Conservation (phyloP, 2,329 filamentous ascomycete species). For the Parastagonospora nodorum region DNA sequence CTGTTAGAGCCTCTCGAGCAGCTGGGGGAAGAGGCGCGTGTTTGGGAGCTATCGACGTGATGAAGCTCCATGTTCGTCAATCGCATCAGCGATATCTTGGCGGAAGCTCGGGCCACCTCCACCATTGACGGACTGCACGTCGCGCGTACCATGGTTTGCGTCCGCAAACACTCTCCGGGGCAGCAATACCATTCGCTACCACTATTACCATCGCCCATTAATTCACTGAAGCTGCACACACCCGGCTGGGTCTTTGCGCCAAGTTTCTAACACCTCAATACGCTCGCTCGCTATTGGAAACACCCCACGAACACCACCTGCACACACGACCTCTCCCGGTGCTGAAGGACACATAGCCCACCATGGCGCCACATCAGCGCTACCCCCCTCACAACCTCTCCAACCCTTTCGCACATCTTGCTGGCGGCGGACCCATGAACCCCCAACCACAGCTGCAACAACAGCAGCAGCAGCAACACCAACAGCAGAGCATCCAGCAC, state of each 20-base stretch:
- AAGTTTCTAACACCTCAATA: too few relatives aligned
- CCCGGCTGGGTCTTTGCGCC: not conserved
- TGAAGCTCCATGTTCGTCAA: constrained; percentile 19
- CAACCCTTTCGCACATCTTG: constrained; percentile 63
- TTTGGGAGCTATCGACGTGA: constrained; percentile 24
- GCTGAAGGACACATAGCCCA: constrained; percentile 14
- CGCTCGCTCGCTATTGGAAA: not conserved
- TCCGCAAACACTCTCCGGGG: not conserved
- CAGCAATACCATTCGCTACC: not conserved
- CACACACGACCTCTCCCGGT: not conserved
- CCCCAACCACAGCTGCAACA: constrained; percentile 54
- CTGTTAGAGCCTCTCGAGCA: constrained; percentile 32
- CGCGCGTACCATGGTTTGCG: not conserved
- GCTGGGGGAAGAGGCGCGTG: constrained; percentile 20
- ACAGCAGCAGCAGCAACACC: constrained; percentile 46
- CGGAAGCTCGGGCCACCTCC: not conserved
- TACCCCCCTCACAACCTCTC: constrained; percentile 64
- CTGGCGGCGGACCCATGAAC: constrained; percentile 50
- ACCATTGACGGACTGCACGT: not conserved
- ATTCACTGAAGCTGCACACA: not conserved
- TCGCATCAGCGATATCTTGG: constrained; percentile 19
- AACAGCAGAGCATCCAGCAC: constrained; percentile 66
- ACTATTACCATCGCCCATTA: not conserved
- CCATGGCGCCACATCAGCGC: constrained; percentile 64
- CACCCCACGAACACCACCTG: not conserved